A percentile compares a stretch with the other conserved stretches of the same genome.
Conservation (phyloP, 1,139 yeast genomes). For the Dujonia santamariae region DNA sequence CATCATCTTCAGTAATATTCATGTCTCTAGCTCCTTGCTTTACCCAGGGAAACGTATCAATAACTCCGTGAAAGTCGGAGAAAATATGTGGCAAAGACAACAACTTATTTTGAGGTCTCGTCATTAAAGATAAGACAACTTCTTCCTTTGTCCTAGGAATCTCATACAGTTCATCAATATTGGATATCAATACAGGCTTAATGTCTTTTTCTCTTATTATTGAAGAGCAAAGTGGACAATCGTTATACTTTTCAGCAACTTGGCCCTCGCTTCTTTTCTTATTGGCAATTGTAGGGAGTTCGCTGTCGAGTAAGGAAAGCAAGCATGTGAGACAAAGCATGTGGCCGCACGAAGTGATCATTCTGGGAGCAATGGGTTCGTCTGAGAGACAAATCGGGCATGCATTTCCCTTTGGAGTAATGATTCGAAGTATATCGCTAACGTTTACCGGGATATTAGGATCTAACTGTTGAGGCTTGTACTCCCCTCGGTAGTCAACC, state of each 20-base stretch:
- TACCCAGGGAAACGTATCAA: constrained; percentile 32
- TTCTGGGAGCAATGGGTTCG: constrained; percentile 85
- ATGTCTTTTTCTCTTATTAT: constrained; percentile 56
- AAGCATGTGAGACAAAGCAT: constrained; percentile 83
- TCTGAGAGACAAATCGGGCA: constrained; percentile 93
- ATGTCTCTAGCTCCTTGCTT: constrained; percentile 8
- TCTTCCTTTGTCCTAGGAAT: constrained; percentile 62
- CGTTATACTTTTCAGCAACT: constrained; percentile 53
- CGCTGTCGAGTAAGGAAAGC: constrained; percentile 64
- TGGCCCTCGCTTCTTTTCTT: constrained; percentile 36
- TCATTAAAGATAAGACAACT: constrained; percentile 66
- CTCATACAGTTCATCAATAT: constrained; percentile 55
- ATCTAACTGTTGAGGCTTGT: constrained; percentile 56
- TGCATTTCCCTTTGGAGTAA: constrained; percentile 68
- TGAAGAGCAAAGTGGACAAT: constrained; percentile 85
- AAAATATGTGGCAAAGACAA: constrained; percentile 60
- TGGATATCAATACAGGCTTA: constrained; percentile 66
- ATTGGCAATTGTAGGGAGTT: constrained; percentile 35
- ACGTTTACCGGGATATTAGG: constrained; percentile 74
- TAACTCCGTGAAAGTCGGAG: constrained; percentile 22
- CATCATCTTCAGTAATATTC: constrained; percentile 1
- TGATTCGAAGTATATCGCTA: constrained; percentile 62
- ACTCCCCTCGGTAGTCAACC: constrained; percentile 60
- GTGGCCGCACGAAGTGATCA: constrained; percentile 91
- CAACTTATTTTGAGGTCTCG: constrained; percentile 57